Evolutionary conservation across 768 basidiomycete species (phyloP), one percentile per base, ranked within the genome.

Genomic region (Naganishia vaughanmartiniae): DNA sequence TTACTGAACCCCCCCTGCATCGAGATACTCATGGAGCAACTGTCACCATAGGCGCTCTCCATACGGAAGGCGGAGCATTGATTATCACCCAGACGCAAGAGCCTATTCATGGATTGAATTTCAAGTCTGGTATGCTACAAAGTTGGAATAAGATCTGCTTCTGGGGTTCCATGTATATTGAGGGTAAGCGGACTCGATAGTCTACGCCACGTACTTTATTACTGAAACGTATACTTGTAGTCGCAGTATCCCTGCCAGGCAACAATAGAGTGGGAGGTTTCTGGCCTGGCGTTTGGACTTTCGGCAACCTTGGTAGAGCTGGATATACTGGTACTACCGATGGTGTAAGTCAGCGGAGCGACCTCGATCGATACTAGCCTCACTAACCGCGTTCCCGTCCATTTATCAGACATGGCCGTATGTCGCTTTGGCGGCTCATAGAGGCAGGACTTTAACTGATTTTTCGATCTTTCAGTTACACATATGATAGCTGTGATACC

Each of bases 61-160:
- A 87, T 9, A 96, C 94, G 11, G 83, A 83, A 71, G 83, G 85
- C 73, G 94, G 95, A 26, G 83, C 85, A 48, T 85, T 97, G 48
- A 85, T 89, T 73, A 87, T 95, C 76, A 91, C 89, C 1, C 82
- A 95, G 57, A 74, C 86, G 81, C 31, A 79, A 85, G 78, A 90
- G 86, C 77, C 77, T 69, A 90, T 85, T 51, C 89, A 94, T 78
- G 86, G 85, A 69, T 83, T 94, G 67, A 80, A 90, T 70, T 93
- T 89, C 77, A 85, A 76, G 65, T 78, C 77, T 28, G 80, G 77
- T 39, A 80, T 81, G 81, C 42, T 81, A n/a, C 79, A 80, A 65
- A 78, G 79, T 0, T 83, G 81, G 81, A 96, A 96, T 82, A 93
- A 95, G 81, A 90, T 98, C 73, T 97, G 92, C 83, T 93, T 95